Base-by-base conservation (phyloP, 768 basidiomycete genomes). In the Inosperma sp. region DNA sequence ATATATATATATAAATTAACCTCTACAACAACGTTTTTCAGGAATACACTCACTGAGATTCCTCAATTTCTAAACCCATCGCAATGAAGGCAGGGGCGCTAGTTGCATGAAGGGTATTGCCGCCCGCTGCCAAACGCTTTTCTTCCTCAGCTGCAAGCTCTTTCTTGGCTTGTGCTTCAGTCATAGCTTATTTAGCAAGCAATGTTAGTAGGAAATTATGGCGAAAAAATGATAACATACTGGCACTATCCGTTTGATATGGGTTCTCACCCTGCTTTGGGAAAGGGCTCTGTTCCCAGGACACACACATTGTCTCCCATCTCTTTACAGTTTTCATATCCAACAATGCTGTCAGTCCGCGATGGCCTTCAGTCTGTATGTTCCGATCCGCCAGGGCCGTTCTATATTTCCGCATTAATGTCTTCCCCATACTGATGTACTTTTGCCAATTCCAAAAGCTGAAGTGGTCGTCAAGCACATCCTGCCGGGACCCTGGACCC, bases 201-300 rank as follows among this genome's bases (percentile, higher is more conserved):
- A 25, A 7, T 16, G 35, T 14, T 22, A 30, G 3, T 9, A 14
- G 2, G 10, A 25, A 29, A 23, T 1, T 5, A 35, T 16, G 19
- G 44, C 3, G 27, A 26, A 21, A 34, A 7, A 3, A 31, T 19
- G 19, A n/a, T n/a, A 31, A 47, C 56, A 3, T 47, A 56, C 56
- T 34, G 21, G 29, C 29, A 9, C 17, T 35, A 8, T 48, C 36
- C 12, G 29, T 21, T 8, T 52, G 25, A 21, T 54, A 57, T 3
- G 56, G 56, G 22, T 57, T 57, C 49, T 54, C 45, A 7, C 36
- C 49, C 3, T 19, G 36, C 23, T 54, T 50, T 3, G 44, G 49
- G 31, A 48, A 43, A 1, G 16, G 13, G 12, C 43, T 50, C 4
- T 35, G 5, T 17, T 57, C 56, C 56, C 56, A 57, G n/a, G 36